A percentile compares a stretch with the other conserved stretches of the same genome.
These are phyloP conservation scores for Acmispon strigosus DNA, from an alignment of 306 rosid species.

Conservation along the genomic window DNA sequence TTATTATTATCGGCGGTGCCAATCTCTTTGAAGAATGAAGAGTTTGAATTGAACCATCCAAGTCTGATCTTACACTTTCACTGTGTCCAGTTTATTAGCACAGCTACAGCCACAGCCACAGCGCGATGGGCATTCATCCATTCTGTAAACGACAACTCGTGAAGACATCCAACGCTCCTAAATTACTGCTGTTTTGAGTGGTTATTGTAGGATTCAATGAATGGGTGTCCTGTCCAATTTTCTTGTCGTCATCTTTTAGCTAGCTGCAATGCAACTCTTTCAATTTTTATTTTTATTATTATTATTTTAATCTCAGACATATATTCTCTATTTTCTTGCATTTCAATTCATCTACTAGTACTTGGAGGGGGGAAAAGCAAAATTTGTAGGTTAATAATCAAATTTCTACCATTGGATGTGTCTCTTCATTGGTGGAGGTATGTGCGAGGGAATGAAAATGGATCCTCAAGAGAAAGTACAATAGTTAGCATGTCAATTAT, in stretches of 20 bases:
- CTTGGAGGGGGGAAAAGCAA: too few species aligned
- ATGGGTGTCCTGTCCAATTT: neutral
- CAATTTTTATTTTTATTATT: too few species aligned
- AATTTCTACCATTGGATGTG: neutral
- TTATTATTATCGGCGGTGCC: neutral
- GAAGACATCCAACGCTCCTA: slow-evolving; percentile 8
- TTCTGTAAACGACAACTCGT: neutral
- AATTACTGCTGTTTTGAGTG: neutral
- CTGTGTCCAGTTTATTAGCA: neutral
- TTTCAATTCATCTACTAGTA: too few species aligned
- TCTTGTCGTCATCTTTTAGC: neutral
- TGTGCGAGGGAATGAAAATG: too few species aligned
- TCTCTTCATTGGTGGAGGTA: too few species aligned
- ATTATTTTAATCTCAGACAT: too few species aligned
- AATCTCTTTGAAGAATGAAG: neutral
- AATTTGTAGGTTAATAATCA: neutral
- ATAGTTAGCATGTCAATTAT: too few species aligned
- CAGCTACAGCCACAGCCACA: too few species aligned
- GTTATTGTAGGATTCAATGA: neutral
- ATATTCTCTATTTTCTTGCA: too few species aligned
- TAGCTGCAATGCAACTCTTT: too few species aligned
- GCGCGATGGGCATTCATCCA: neutral
- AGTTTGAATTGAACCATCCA: neutral
- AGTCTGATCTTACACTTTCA: neutral
- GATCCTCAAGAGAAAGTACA: too few species aligned